Conservation (phyloP, 176 grass and related monocot species). For the Saccharum officinarum region DNA sequence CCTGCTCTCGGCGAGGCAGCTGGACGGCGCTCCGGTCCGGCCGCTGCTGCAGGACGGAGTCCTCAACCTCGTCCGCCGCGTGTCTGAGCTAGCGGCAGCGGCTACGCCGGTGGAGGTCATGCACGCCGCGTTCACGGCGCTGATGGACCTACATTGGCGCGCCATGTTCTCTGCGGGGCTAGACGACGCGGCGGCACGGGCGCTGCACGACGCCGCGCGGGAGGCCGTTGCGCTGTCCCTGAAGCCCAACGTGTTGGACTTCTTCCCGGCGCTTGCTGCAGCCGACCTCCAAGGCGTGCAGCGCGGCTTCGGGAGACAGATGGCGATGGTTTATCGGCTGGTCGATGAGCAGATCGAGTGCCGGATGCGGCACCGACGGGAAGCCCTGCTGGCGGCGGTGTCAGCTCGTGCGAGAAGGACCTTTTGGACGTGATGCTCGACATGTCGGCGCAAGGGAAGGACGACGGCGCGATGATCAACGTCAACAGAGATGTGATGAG, state of each 20-base stretch:
- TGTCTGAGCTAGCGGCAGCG: too few relatives aligned
- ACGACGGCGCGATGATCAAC: neutral
- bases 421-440: neutral
- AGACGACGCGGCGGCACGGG: neutral
- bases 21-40: neutral
- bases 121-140: constrained; percentile 30
- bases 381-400: neutral
- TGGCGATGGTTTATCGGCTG: neutral
- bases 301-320: neutral
- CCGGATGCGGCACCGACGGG: neutral
- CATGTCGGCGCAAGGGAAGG: constrained; percentile 1
- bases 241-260: neutral
- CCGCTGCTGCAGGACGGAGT: neutral
- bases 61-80: neutral
- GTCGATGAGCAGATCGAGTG: neutral
- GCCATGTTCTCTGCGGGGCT: constrained; percentile 43
- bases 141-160: constrained; percentile 32
- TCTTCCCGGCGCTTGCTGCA: neutral
- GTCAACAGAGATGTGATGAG: neutral
- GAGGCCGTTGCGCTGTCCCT: neutral
- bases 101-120: constrained; percentile 22
- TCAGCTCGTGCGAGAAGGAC: neutral
- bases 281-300: constrained; percentile 3
- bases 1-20: neutral
- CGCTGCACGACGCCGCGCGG: neutral